phyloP scores from a whole-genome alignment of 768 basidiomycete genomes.

The Calocybe cyanea region DNA sequence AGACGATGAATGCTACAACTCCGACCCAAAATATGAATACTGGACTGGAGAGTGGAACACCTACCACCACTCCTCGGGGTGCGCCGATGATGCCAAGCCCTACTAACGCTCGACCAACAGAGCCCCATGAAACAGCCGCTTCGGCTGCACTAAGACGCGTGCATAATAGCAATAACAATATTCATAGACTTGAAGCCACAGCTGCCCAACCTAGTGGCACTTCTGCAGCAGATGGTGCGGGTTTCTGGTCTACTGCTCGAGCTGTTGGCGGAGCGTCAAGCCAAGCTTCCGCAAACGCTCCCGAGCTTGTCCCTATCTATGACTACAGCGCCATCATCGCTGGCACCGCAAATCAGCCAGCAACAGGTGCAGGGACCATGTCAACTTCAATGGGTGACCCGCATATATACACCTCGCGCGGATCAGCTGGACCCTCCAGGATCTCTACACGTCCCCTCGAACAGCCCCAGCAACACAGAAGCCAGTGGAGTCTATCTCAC shows the following conservation, averaged over 20 bases:
- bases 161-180: constrained; percentile 13
- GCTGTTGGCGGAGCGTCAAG: too few relatives aligned
- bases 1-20: neutral
- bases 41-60: too few relatives aligned
- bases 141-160: constrained; percentile 62
- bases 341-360: neutral
- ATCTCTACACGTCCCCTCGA: constrained; percentile 2
- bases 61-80: too few relatives aligned
- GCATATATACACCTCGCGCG: constrained; percentile 3
- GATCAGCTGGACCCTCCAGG: constrained; percentile 6
- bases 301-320: constrained; percentile 30
- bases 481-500: constrained; percentile 11
- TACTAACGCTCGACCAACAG: neutral
- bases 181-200: constrained; percentile 5
- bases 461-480: neutral
- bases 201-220: neutral
- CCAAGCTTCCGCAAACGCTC: constrained; percentile 11
- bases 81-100: too few relatives aligned
- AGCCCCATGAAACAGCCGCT: constrained; percentile 48
- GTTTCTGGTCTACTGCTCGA: too few relatives aligned
- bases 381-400: constrained; percentile 1
- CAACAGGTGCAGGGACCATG: neutral
- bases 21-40: too few relatives aligned
- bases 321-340: constrained; percentile 18
- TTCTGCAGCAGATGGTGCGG: too few relatives aligned